Evolutionary conservation across 495 filamentous ascomycete species (phyloP), one percentile per base, ranked within the genome.

Genomic region (Trypethelium eluteriae): DNA sequence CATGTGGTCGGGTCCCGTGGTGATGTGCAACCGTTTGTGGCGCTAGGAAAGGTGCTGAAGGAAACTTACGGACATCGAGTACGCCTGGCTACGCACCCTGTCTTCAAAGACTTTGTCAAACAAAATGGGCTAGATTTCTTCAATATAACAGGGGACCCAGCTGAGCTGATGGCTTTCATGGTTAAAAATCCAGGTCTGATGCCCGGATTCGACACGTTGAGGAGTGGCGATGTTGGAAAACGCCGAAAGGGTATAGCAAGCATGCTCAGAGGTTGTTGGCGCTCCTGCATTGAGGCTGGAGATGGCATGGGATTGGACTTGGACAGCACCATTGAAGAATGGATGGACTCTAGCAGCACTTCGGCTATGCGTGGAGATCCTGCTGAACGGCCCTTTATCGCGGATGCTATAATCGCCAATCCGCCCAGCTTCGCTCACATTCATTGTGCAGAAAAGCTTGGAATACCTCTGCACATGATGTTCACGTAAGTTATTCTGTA

Each of bases 361-460:
- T 44, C 61, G 0, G 14, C 18, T 1, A 38, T 39, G 35, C 53
- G 10, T 9, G 61, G 12, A 0, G 68, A 71, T 12, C 39, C 39
- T 12, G 49, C 10, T 11, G 63, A 61, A 39, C 70, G 82, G 69
- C 84, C 85, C 0, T 88, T 89, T 73, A 79, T 88, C 4, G 86
- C 86, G 0, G 83, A 89, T 66, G 84, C 80, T 11, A 88, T 89
- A 62, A 87, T 89, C 68, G 85, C 86, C 0, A 88, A 88, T 72
- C 86, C 86, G 1, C 85, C 85, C 1, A 85, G 81, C 66, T 87
- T 89, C 73, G 86, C 85, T 1, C 86, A 88, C 78, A 70, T 88
- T 0, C 85, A 88, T 70, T 86, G 83, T 69, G 86, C 85, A 0
- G 79, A 88, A 73, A 82, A 80, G 32, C 70, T 89, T 9, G 80